Base-by-base conservation (phyloP, 1,284 basidiomycete genomes). In the Sporisorium graminicola region DNA sequence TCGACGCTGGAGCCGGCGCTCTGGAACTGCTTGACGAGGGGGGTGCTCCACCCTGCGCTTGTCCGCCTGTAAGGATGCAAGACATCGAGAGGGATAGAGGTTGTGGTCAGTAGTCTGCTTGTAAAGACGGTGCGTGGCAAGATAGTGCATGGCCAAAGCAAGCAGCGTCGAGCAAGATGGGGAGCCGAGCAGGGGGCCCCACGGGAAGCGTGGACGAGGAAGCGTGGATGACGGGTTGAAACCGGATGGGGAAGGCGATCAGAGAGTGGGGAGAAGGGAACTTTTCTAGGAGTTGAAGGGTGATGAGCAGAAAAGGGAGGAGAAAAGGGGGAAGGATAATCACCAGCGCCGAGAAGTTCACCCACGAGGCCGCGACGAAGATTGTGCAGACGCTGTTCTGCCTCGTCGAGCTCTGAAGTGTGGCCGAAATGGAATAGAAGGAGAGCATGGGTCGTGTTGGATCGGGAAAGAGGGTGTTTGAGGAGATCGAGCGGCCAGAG, bases 331-430 rank as follows among this genome's bases (percentile, higher is more conserved):
- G n/a, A 56, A 57, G 49, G 65, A 74, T 74, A 74, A 58, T 74
- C 63, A 74, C 72, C 71, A 69, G 71, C 71, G 50, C 71, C 72
- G 52, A 74, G 29, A 53, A 74, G n/a, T 24, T 74, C 72, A 47
- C 72, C 72, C 26, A 74, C 59, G 24, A 74, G 49, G 43, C 72
- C 72, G 27, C 72, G 72, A 66, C 58, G 66, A 40, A 58, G 47
- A 40, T 60, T 29, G 54, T 55, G 68, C 68, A 71, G 50, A 26
- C 29, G 54, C 13, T 49, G n/a, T 2, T 55, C 63, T 61, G 59
- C 31, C 24, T 29, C 56, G 46, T 47, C 55, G 40, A 53, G 53
- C 33, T 65, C 68, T 71, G 40, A 13, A 29, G 9, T 55, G 54
- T 29, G 5, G 27, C 24, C 12, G 26, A 9, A 40, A 18, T 8